Evolutionary conservation across 345 rosid genomes (phyloP).

Genomic region (Lagerstroemia speciosa): DNA sequence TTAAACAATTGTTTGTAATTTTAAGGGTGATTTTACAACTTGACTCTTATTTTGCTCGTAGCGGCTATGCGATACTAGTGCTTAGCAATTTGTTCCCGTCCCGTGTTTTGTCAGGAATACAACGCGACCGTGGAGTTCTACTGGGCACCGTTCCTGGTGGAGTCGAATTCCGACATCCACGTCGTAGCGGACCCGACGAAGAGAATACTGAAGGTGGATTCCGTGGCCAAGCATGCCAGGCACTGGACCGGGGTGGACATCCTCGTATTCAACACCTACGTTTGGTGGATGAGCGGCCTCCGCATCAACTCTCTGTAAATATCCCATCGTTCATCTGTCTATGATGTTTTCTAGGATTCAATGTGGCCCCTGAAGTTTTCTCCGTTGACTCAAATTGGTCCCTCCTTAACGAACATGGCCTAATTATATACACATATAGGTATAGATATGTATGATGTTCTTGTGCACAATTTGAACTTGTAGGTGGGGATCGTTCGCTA

Average conservation of each 20-base stretch:
- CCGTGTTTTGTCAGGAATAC: conserved; percentile 42
- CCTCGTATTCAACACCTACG: conserved; percentile 74
- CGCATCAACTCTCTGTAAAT: conserved; percentile 62
- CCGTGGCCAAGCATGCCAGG: conserved; percentile 53
- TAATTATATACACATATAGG: background rate
- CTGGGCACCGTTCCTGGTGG: conserved; percentile 87
- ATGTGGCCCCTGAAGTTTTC: background rate
- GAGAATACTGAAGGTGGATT: conserved; percentile 75
- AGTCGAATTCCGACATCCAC: conserved; percentile 69
- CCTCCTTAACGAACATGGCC: too few species aligned
- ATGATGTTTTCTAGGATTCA: background rate
- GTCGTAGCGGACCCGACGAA: conserved; percentile 54
- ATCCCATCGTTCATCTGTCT: background rate
- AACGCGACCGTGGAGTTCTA: conserved; percentile 76
- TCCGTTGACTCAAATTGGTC: background rate
- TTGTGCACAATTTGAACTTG: background rate
- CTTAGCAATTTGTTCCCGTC: background rate
- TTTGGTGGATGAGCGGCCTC: conserved; percentile 94
- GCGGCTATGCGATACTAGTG: too few species aligned
- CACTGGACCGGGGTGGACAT: conserved; percentile 75
- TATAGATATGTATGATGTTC: background rate
- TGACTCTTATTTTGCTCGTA: too few species aligned
- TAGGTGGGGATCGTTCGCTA: conserved; percentile 85
- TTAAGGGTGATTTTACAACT: too few species aligned
- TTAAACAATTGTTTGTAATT: too few species aligned